Evolutionary conservation across 2,329 filamentous ascomycete species (phyloP), one percentile per base, ranked within the genome.

Genomic region (Nothophaeocryptopus gaeumannii): DNA sequence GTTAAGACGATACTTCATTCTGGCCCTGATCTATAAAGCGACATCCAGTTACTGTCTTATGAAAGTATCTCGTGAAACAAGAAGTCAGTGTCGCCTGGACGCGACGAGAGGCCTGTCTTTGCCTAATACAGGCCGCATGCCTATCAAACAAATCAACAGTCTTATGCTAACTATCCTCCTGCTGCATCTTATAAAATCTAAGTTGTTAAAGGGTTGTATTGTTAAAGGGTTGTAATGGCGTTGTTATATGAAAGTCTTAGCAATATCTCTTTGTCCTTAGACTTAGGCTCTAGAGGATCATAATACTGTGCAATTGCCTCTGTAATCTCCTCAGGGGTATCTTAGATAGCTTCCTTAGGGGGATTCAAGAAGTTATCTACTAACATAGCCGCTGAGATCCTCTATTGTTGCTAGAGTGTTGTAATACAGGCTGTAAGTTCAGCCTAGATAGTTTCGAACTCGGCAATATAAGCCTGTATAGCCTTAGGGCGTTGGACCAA

Each of bases 351-450:
- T 33, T 50, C 47, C 13, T 50, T 12, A 36, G 20, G 13, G 9
- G 47, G 39, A 50, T 50, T 50, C 5, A 50, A 20, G n/a, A 50
- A 45, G 33, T n/a, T 33, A 12, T 50, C 12, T 36, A 50, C 20
- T 33, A 8, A 36, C 26, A 45, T 50, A 20, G 34, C 32, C 20
- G 31, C 12, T 11, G 14, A 8, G 29, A 44, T 44, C 15, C 47
- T 34, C 7, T 50, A 12, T n/a, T 50, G 31, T 16, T 45, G 32
- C 32, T 50, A 4, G 12, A 50, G 34, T 20, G 30, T 7, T n/a
- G 32, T 37, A 36, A 50, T 12, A 8, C n/a, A 8, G 11, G 39
- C 12, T 16, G n/a, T n/a, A 13, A 41, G 7, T 26, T 41, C 15
- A n/a, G n/a, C n/a, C n/a, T n/a, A n/a, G n/a, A n/a, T n/a, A n/a